These are phyloP conservation scores for Schizochytrium sp. DNA, from an alignment of 108 stramenopile species.

Conservation along the genomic window DNA sequence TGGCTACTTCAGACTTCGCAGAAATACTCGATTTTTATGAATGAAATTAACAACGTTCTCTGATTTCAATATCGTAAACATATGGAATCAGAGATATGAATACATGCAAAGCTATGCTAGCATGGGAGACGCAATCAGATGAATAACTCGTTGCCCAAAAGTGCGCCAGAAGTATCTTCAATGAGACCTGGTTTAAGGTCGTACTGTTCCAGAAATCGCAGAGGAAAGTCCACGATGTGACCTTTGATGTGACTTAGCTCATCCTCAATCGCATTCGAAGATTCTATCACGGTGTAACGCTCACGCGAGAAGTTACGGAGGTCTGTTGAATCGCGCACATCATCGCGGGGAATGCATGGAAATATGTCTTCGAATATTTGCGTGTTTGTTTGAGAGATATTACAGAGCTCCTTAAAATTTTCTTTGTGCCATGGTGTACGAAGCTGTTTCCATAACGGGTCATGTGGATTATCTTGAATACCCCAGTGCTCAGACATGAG, in stretches of 20 bases:
- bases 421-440: background rate
- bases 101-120: too few species aligned
- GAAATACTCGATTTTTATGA: too few species aligned
- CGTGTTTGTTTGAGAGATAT: background rate
- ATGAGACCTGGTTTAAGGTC: slow-evolving; percentile 5
- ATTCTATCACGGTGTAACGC: background rate
- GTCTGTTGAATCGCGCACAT: background rate
- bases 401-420: background rate
- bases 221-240: slow-evolving; percentile 52
- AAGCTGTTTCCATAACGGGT: slow-evolving; percentile 3
- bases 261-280: slow-evolving; percentile 21
- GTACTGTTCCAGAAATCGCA: slow-evolving; percentile 27
- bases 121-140: background rate
- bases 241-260: background rate
- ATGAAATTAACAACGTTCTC: too few species aligned
- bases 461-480: background rate
- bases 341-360: background rate
- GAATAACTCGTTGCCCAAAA: slow-evolving; percentile 36
- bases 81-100: too few species aligned
- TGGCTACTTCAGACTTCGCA: too few species aligned
- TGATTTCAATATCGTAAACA: too few species aligned
- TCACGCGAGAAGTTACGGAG: background rate
- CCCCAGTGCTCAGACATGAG: slow-evolving; percentile 58
- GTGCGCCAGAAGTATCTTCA: slow-evolving; percentile 18
- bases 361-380: background rate